phyloP scores from a whole-genome alignment of 2,329 filamentous ascomycete species.

The Nemania sp. region DNA sequence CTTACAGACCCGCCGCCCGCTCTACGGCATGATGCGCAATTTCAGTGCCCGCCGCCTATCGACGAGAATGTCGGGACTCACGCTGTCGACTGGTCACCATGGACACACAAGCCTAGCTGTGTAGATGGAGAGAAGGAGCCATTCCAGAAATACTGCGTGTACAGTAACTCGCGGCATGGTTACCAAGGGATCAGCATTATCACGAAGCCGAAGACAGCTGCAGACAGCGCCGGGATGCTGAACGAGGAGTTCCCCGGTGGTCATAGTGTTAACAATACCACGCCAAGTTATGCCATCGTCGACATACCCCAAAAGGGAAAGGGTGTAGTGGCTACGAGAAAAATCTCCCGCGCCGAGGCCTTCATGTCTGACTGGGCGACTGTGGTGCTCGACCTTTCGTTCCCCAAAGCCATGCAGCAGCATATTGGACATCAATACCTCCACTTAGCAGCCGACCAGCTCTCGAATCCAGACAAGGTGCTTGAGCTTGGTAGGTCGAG shows the following conservation, averaged over 20 bases:
- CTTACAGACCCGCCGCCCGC: constrained; percentile 36
- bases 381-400: constrained; percentile 49
- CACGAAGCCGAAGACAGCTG: constrained; percentile 52
- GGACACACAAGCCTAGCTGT: constrained; percentile 45
- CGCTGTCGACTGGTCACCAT: constrained; percentile 46
- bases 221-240: constrained; percentile 47
- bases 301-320: constrained; percentile 51
- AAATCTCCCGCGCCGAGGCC: constrained; percentile 51
- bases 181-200: constrained; percentile 53
- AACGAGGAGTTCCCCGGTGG: constrained; percentile 42
- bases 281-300: constrained; percentile 44
- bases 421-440: constrained; percentile 50
- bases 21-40: constrained; percentile 34
- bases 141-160: constrained; percentile 44
- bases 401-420: constrained; percentile 48
- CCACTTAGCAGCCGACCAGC: constrained; percentile 46
- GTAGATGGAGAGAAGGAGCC: constrained; percentile 33
- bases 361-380: constrained; percentile 54
- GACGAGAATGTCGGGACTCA: constrained; percentile 38
- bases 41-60: constrained; percentile 41
- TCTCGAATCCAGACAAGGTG: constrained; percentile 47
- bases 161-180: constrained; percentile 45
- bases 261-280: constrained; percentile 16
- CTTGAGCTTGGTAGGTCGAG: constrained; percentile 48
- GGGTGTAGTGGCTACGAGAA: constrained; percentile 52